Conservation (phyloP, 2,329 filamentous ascomycete species). For the Thelonectria rubi region DNA sequence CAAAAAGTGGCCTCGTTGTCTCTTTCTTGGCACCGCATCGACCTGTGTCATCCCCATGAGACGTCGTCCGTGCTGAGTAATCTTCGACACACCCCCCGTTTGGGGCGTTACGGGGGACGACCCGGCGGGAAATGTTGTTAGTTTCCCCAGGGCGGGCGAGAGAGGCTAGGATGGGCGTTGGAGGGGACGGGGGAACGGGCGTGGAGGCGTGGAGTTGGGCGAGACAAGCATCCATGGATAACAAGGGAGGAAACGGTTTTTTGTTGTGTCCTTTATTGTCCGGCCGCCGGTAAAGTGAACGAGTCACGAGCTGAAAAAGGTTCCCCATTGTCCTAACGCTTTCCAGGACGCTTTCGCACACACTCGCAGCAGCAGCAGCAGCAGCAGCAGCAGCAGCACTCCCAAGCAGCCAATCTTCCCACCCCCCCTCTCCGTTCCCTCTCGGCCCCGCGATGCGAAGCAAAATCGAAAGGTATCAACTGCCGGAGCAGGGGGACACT, state of each 20-base stretch:
- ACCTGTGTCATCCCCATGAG: too few relatives aligned
- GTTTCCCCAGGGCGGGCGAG: constrained; percentile 8
- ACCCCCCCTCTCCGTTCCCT: too few relatives aligned
- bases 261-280: too few relatives aligned
- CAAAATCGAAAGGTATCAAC: background rate
- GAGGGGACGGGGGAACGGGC: background rate
- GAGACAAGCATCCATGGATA: constrained; percentile 9
- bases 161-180: background rate
- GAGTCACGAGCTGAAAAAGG: too few relatives aligned
- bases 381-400: too few relatives aligned
- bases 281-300: too few relatives aligned
- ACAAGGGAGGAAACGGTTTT: background rate
- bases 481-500: background rate
- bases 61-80: constrained; percentile 24
- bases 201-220: background rate
- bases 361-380: too few relatives aligned
- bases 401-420: too few relatives aligned
- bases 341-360: too few relatives aligned
- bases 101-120: background rate
- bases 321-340: too few relatives aligned
- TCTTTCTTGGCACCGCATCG: background rate
- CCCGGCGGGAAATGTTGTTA: constrained; percentile 13
- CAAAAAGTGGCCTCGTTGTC: background rate
- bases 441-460: too few relatives aligned
- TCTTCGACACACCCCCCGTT: background rate